Evolutionary conservation across 768 basidiomycete genomes (phyloP).

Genomic region (Jaapia argillacea): DNA sequence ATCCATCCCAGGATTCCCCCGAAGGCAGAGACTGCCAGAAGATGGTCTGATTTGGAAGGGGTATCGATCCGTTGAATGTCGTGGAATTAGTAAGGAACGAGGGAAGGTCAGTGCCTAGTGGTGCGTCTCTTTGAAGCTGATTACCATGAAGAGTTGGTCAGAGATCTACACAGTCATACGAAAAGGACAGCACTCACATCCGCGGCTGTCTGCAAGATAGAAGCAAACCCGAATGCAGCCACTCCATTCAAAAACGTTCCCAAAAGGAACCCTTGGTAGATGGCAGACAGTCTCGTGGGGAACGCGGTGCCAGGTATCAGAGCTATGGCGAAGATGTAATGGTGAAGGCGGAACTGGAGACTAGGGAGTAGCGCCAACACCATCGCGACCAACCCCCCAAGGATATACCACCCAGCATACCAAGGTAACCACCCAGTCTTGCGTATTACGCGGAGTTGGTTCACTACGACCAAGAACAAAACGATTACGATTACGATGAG

Average conservation of each 20-base stretch:
- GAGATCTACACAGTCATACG: not conserved
- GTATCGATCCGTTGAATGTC: conserved; percentile 45
- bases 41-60: conserved; percentile 28
- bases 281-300: conserved; percentile 68
- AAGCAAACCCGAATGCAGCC: conserved; percentile 71
- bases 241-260: conserved; percentile 77
- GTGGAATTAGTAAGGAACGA: conserved; percentile 68
- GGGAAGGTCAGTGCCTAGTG: conserved; percentile 60
- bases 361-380: conserved; percentile 64
- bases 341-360: conserved; percentile 64
- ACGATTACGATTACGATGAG: conserved; percentile 61
- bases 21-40: conserved; percentile 24
- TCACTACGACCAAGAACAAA: conserved; percentile 47
- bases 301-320: conserved; percentile 74
- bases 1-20: conserved; percentile 57
- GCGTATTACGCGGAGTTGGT: conserved; percentile 75
- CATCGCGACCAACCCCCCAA: conserved; percentile 54
- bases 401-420: conserved; percentile 66
- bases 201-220: conserved; percentile 65
- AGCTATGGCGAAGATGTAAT: conserved; percentile 70
- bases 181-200: conserved; percentile 39
- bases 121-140: conserved; percentile 66
- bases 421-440: conserved; percentile 78
- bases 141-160: conserved; percentile 1
- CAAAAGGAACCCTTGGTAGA: conserved; percentile 74